These are phyloP conservation scores for Fusarium sp. DNA, from an alignment of 2,329 filamentous ascomycete genomes.

Conservation along the genomic window DNA sequence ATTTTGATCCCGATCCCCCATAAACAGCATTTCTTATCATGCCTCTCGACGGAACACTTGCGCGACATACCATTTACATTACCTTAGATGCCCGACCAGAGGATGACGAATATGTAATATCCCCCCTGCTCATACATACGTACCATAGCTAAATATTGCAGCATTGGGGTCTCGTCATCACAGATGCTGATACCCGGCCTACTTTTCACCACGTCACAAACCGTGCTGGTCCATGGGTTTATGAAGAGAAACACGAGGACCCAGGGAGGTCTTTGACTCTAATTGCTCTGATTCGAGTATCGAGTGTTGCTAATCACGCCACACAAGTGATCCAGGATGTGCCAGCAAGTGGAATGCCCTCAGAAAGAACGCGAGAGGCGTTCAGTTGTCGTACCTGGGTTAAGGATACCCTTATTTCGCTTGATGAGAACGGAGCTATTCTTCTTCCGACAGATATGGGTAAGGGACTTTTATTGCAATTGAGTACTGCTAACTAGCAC, in stretches of 20 bases:
- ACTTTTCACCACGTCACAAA: not conserved
- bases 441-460: not conserved
- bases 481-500: no score
- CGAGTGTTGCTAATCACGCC: no score
- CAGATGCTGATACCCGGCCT: accelerated
- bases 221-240: not conserved
- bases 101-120: not conserved
- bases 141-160: not conserved
- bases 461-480: no score
- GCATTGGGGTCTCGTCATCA: not conserved
- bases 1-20: no score
- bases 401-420: not conserved
- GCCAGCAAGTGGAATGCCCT: not conserved
- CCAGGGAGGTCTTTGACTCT: not conserved
- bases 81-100: not conserved
- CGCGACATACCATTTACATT: not conserved
- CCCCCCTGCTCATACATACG: no score
- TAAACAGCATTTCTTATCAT: no score
- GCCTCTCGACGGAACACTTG: not conserved
- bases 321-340: accelerated
- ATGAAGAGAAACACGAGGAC: not conserved
- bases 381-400: accelerated
- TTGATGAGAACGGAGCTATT: not conserved
- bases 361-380: not conserved
- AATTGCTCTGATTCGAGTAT: not conserved